phyloP scores from a whole-genome alignment of 257 asterid species.

The Forsythia viridissima region DNA sequence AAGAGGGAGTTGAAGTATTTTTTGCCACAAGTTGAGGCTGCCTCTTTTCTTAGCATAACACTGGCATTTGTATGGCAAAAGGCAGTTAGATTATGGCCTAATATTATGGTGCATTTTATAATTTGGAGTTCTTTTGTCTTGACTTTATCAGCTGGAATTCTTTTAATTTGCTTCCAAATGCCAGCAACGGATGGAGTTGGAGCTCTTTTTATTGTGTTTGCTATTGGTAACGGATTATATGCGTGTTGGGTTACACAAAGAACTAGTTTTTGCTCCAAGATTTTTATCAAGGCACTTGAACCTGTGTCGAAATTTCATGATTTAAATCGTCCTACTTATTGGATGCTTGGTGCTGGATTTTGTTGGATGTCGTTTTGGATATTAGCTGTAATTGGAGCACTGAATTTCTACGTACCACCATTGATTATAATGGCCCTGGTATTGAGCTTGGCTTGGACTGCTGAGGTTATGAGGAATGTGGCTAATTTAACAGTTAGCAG shows the following conservation, averaged over 20 bases:
- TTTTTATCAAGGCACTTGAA: slow-evolving; percentile 72
- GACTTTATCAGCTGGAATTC: slow-evolving; percentile 74
- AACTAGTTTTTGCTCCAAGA: slow-evolving; percentile 66
- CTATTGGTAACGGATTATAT: slow-evolving; percentile 85
- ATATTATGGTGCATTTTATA: slow-evolving; percentile 77
- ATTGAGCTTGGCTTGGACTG: slow-evolving; percentile 77
- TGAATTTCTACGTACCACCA: slow-evolving; percentile 71
- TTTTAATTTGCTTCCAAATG: slow-evolving; percentile 79
- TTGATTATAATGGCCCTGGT: slow-evolving; percentile 61
- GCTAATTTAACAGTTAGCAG: slow-evolving; percentile 83
- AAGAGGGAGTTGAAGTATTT: slow-evolving; percentile 59
- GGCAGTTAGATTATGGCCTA: slow-evolving; percentile 82
- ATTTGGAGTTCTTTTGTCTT: slow-evolving; percentile 83
- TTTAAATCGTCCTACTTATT: slow-evolving; percentile 74
- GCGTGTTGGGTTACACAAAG: slow-evolving; percentile 94
- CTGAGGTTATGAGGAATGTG: slow-evolving; percentile 98
- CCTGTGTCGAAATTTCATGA: slow-evolving; percentile 77
- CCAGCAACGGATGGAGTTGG: slow-evolving; percentile 87
- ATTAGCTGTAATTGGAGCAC: slow-evolving; percentile 77
- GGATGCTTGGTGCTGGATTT: slow-evolving; percentile 84
- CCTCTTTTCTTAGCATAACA: slow-evolving; percentile 75
- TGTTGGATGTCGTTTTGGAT: slow-evolving; percentile 95
- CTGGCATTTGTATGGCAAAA: slow-evolving; percentile 91
- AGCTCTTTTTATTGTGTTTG: slow-evolving; percentile 52
- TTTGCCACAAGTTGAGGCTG: slow-evolving; percentile 88